Evolutionary conservation across 208 protist genomes (phyloP), one percentile per base, ranked within the genome.

Genomic region (Acanthamoeba castellanii): DNA sequence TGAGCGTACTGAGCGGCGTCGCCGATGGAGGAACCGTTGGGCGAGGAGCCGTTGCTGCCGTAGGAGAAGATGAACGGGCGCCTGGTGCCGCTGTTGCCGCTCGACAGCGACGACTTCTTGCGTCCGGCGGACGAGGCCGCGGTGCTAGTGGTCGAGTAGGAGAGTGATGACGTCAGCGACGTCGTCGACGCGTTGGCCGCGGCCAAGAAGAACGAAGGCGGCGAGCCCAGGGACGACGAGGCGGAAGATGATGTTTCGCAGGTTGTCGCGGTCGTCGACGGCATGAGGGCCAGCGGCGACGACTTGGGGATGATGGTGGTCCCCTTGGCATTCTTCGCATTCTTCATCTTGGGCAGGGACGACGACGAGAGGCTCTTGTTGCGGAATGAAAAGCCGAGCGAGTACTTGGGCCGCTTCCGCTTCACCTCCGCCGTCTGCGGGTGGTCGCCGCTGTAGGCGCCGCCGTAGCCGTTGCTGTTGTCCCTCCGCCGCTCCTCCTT

Each of bases 341-440:
- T 81, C 72, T 81, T 81, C 37, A 88, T n/a, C 81, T 88, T 88
- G 42, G 81, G 81, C 81, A 88, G 81, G 0, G 81, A 88, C 50
- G 81, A 88, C 25, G 81, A 88, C 42, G 81, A 88, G 42, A 88
- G 81, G 81, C 81, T 88, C 52, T 64, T 88, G 81, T 88, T 88
- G 20, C 42, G 81, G 81, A 88, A 88, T 27, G 81, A 64, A 27
- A 88, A 88, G 14, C 47, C 50, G n/a, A 88, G 52, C 81, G 81
- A 88, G 81, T 88, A 88, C 32, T 88, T 88, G 81, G 81, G 30
- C 50, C 81, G 81, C 50, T 61, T 88, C 4, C 81, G 81, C 81
- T 88, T 88, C 16, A 9, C 37, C 72, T 88, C 47, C 30, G 81
- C 27, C 81, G 32, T 25, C 47, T 16, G 20, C 50, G n/a, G 16